Evolutionary conservation across 306 rosid species (phyloP).

Genomic region (Lithocarpus polystachyus): DNA sequence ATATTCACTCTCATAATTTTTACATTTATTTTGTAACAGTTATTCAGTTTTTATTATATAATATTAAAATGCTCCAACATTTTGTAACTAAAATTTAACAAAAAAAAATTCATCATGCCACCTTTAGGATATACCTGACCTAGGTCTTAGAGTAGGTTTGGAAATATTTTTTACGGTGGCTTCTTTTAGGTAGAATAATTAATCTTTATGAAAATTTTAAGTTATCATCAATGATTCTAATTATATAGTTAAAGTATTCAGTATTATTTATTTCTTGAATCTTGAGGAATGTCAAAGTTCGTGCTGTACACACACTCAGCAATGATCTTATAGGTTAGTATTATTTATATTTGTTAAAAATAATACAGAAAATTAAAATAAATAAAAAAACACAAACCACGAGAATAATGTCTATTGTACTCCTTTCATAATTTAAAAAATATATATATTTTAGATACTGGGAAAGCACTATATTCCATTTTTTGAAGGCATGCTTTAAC

Average conservation of each 20-base stretch:
- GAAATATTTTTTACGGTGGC: not conserved
- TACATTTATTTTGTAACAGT: no score
- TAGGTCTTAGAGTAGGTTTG: not conserved
- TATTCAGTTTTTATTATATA: no score
- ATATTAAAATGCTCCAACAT: no score
- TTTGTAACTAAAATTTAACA: not conserved
- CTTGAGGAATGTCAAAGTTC: not conserved
- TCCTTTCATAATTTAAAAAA: no score
- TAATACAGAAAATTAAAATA: not conserved
- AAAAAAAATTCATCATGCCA: not conserved
- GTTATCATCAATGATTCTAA: not conserved
- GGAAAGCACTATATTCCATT: not conserved
- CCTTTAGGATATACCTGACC: slow-evolving; percentile 6
- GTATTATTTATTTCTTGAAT: not conserved
- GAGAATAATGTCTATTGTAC: not conserved
- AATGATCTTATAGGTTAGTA: not conserved
- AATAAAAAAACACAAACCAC: not conserved
- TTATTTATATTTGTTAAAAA: not conserved
- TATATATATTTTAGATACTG: no score
- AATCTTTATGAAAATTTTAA: not conserved
- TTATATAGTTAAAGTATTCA: not conserved
- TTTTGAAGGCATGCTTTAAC: not conserved
- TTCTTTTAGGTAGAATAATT: not conserved
- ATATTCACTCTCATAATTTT: no score
- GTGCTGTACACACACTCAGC: not conserved